These are phyloP conservation scores for Corylus americana DNA, from an alignment of 306 rosid species.

Conservation along the genomic window DNA sequence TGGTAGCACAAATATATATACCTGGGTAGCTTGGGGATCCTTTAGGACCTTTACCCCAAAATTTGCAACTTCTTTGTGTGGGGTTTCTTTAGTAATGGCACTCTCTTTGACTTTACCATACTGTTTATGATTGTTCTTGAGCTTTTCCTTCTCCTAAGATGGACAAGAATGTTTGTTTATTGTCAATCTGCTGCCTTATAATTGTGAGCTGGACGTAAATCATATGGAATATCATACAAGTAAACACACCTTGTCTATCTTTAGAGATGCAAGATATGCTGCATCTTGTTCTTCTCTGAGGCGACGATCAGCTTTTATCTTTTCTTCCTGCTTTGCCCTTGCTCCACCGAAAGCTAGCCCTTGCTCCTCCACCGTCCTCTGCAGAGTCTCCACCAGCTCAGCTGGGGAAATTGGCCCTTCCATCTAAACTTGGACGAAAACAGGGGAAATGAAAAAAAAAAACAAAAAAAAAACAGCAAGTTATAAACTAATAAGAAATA, in stretches of 20 bases:
- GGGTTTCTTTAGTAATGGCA: conserved; percentile 30
- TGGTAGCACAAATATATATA: conserved; percentile 3
- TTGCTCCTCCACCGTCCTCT: conserved; percentile 82
- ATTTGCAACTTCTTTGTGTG: conserved; percentile 36
- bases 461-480: conserved; percentile 4
- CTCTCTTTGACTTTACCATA: conserved; percentile 35
- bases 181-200: background rate
- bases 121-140: conserved; percentile 34
- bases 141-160: conserved; percentile 55
- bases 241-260: conserved; percentile 59
- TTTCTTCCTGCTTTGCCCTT: conserved; percentile 49
- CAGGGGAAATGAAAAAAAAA: background rate
- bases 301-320: conserved; percentile 61
- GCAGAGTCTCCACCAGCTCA: conserved; percentile 83
- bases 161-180: conserved; percentile 23
- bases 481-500: no score
- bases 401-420: conserved; percentile 79
- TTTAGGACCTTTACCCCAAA: conserved; percentile 33
- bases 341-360: conserved; percentile 67
- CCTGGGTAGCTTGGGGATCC: conserved; percentile 59
- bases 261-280: conserved; percentile 70
- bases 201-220: background rate
- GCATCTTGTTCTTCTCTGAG: conserved; percentile 81
- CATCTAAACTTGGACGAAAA: conserved; percentile 40
- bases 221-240: conserved; percentile 5